phyloP scores from a whole-genome alignment of 768 basidiomycete genomes.

The Mycena olivaceomarginata region DNA sequence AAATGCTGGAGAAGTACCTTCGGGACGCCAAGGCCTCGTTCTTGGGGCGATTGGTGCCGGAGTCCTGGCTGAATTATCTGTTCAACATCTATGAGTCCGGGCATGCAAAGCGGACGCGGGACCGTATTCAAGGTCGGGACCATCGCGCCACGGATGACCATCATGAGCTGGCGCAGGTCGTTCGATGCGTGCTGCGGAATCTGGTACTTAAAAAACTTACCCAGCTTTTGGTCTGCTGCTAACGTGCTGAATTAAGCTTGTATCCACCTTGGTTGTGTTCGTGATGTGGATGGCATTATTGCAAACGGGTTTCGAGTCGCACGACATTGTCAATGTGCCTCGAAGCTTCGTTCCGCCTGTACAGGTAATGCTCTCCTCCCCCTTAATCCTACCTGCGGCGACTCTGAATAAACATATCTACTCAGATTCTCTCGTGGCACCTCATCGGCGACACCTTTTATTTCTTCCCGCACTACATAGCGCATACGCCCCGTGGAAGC shows the following conservation, averaged over 20 bases:
- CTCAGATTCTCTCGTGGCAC: slow-evolving; percentile 26
- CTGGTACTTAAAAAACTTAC: background rate
- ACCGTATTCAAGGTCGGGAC: slow-evolving; percentile 26
- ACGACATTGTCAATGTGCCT: slow-evolving; percentile 17
- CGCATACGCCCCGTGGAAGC: slow-evolving; percentile 25
- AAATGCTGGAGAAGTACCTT: slow-evolving; percentile 18
- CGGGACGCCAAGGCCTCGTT: slow-evolving; percentile 7
- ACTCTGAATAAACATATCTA: background rate
- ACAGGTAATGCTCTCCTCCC: slow-evolving; percentile 9
- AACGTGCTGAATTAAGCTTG: slow-evolving; percentile 8
- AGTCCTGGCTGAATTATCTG: slow-evolving; percentile 24
- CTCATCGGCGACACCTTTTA: slow-evolving; percentile 31
- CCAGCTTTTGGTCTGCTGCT: background rate
- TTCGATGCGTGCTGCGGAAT: slow-evolving; percentile 17
- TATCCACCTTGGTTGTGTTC: slow-evolving; percentile 18
- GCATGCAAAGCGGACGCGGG: slow-evolving; percentile 27
- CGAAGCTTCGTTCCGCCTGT: slow-evolving; percentile 26
- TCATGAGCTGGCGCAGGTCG: slow-evolving; percentile 23
- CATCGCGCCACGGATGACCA: slow-evolving; percentile 31
- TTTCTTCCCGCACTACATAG: slow-evolving; percentile 31
- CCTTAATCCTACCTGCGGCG: too few species aligned
- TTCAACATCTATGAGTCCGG: slow-evolving; percentile 32
- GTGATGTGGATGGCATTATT: slow-evolving; percentile 29
- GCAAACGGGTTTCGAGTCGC: slow-evolving; percentile 35
- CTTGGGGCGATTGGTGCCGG: slow-evolving; percentile 18